These are phyloP conservation scores for Paxillus rubicundulus DNA, from an alignment of 768 basidiomycete species.

Conservation along the genomic window DNA sequence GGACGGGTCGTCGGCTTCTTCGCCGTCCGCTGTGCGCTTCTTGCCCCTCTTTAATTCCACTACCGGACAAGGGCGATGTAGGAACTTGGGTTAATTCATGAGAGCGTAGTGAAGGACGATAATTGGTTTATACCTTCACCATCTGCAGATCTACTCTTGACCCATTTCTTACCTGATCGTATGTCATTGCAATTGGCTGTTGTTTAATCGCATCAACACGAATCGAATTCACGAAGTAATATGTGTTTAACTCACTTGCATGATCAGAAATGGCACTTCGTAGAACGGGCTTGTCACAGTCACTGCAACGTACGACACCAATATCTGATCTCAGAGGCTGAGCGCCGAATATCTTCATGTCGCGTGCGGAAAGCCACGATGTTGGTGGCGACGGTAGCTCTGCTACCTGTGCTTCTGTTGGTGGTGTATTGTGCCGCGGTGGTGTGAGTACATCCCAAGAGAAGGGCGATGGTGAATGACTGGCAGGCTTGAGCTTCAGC, in stretches of 20 bases:
- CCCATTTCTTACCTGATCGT: slow-evolving; percentile 51
- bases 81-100: slow-evolving; percentile 3
- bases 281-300: slow-evolving; percentile 80
- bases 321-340: slow-evolving; percentile 71
- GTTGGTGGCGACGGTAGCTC: slow-evolving; percentile 71
- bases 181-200: slow-evolving; percentile 63
- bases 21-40: slow-evolving; percentile 82
- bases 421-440: slow-evolving; percentile 30
- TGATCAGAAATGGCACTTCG: slow-evolving; percentile 76
- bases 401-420: slow-evolving; percentile 36
- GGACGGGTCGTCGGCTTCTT: slow-evolving; percentile 58
- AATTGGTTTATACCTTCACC: slow-evolving; percentile 40
- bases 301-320: slow-evolving; percentile 66
- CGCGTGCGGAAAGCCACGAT: slow-evolving; percentile 78
- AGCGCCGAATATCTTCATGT: slow-evolving; percentile 86
- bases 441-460: slow-evolving; percentile 52
- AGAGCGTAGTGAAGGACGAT: not conserved
- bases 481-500: slow-evolving; percentile 42
- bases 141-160: slow-evolving; percentile 52
- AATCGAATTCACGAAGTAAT: not conserved
- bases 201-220: slow-evolving; percentile 7
- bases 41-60: slow-evolving; percentile 54
- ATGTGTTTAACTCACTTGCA: slow-evolving; percentile 50
- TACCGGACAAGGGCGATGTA: slow-evolving; percentile 6
- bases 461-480: slow-evolving; percentile 53